Evolutionary conservation across 83 land plant genomes (phyloP).

Genomic region (Picea mariana): DNA sequence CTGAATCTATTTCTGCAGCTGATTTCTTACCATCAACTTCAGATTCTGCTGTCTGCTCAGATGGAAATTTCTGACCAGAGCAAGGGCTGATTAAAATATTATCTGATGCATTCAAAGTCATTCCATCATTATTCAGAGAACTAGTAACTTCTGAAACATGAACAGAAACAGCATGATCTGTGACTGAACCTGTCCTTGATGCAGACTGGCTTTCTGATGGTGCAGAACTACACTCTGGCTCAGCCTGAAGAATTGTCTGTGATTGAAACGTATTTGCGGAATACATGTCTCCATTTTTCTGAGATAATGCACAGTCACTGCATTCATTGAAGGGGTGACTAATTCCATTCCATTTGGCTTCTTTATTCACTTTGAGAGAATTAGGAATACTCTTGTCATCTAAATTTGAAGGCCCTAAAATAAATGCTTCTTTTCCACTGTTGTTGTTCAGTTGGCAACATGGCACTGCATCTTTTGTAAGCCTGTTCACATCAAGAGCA

Average conservation of each 20-base stretch:
- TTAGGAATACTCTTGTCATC: neutral
- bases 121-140: neutral
- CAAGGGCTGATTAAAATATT: neutral
- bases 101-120: neutral
- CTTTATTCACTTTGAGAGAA: conserved; percentile 4
- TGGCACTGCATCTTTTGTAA: neutral
- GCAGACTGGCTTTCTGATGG: neutral
- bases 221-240: neutral
- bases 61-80: neutral
- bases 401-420: neutral
- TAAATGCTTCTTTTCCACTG: conserved; percentile 5
- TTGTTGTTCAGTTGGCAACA: conserved; percentile 7
- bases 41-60: neutral
- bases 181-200: neutral
- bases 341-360: neutral
- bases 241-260: neutral
- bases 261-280: neutral
- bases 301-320: neutral
- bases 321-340: neutral
- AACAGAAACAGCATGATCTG: neutral
- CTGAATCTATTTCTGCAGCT: neutral
- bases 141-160: neutral
- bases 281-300: neutral
- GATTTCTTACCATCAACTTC: neutral
- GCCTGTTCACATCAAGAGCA: neutral